Evolutionary conservation across 768 basidiomycete species (phyloP).

Genomic region (Infundibulicybe gibba): DNA sequence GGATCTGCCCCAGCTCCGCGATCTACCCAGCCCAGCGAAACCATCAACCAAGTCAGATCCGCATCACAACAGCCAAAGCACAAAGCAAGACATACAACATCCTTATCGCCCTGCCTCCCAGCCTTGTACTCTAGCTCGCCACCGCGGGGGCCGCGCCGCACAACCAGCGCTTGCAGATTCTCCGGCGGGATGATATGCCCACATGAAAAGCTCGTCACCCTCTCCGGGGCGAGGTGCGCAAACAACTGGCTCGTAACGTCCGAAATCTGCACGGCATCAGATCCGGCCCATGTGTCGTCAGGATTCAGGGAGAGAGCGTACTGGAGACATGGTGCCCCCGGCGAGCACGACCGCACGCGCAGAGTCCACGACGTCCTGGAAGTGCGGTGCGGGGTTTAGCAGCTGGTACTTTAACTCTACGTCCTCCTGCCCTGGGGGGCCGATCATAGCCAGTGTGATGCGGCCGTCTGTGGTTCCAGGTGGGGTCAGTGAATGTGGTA

Average conservation of each 20-base stretch:
- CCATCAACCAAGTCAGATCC: not conserved
- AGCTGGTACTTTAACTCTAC: constrained; percentile 87
- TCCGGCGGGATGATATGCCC: constrained; percentile 85
- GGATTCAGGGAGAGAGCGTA: constrained; percentile 27
- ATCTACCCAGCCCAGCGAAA: too few species aligned
- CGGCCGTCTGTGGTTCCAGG: constrained; percentile 69
- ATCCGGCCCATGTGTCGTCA: not conserved
- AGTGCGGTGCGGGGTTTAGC: constrained; percentile 86
- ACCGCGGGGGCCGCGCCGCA: constrained; percentile 74
- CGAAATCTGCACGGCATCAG: constrained; percentile 55
- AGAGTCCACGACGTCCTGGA: constrained; percentile 76
- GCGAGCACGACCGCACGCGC: constrained; percentile 88
- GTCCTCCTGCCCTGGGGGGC: constrained; percentile 31
- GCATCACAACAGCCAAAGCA: not conserved
- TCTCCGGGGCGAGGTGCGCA: constrained; percentile 51
- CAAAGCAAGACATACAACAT: constrained; percentile 44
- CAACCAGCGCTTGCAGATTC: constrained; percentile 73
- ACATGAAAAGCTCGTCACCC: constrained; percentile 82
- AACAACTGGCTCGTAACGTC: constrained; percentile 85
- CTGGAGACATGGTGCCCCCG: constrained; percentile 99
- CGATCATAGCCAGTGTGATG: constrained; percentile 52
- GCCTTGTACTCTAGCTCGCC: constrained; percentile 79
- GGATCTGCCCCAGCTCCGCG: constrained; percentile 76
- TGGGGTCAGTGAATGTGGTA: not conserved
- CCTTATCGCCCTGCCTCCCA: constrained; percentile 61